Evolutionary conservation across 78 protist species (phyloP).

Genomic region (Dictyostelium capitatum): DNA sequence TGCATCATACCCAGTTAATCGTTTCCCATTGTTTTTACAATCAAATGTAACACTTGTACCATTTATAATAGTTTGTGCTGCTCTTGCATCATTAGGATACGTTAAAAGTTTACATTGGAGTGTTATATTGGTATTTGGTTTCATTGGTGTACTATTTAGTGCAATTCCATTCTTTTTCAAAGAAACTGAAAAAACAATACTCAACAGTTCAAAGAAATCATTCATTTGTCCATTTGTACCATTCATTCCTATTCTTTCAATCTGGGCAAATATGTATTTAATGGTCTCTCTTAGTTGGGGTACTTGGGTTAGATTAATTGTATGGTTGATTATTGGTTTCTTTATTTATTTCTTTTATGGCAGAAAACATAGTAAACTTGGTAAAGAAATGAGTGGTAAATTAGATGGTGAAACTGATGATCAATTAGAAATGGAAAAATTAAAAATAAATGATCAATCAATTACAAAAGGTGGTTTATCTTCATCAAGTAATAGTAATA

Average conservation of each 20-base stretch:
- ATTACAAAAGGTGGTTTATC: too few relatives aligned
- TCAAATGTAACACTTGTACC: background rate
- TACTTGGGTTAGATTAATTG: constrained; percentile 80
- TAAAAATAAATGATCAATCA: background rate
- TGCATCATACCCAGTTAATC: background rate
- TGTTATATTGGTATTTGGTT: constrained; percentile 50
- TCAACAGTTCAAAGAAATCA: background rate
- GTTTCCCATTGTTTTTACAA: constrained; percentile 44
- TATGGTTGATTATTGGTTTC: constrained; percentile 80
- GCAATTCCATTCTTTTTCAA: constrained; percentile 38
- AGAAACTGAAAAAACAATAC: constrained; percentile 4
- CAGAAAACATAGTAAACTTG: constrained; percentile 12
- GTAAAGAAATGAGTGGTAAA: background rate
- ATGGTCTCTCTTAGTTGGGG: constrained; percentile 68
- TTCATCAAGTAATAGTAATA: background rate
- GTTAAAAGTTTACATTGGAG: constrained; percentile 8
- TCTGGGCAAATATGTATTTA: constrained; percentile 70
- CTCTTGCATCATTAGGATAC: constrained; percentile 21
- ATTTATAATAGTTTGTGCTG: constrained; percentile 15
- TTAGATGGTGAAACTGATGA: background rate
- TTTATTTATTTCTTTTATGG: constrained; percentile 75
- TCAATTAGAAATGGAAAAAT: background rate
- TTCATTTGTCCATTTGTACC: constrained; percentile 67
- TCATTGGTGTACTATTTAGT: constrained; percentile 9
- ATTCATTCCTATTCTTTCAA: constrained; percentile 51